phyloP scores from a whole-genome alignment of 169 alveolate genomes.

The Eimeria sp. region DNA sequence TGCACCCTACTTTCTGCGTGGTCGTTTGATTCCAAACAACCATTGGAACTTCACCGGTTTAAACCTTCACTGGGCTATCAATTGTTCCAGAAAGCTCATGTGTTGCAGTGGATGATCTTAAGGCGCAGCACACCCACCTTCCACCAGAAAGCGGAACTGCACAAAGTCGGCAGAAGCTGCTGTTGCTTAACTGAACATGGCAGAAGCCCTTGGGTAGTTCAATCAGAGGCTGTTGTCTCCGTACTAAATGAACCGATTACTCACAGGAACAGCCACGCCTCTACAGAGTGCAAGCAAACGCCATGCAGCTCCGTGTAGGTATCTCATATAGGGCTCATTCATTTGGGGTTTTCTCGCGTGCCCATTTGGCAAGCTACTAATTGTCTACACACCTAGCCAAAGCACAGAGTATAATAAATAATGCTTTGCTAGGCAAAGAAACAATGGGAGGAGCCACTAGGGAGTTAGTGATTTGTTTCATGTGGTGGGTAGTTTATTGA shows the following conservation, averaged over 20 bases:
- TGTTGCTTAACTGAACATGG: background rate
- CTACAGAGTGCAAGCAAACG: background rate
- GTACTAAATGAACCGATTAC: background rate
- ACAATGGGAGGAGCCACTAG: background rate
- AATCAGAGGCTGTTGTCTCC: background rate
- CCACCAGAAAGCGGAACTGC: background rate
- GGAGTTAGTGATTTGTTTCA: background rate
- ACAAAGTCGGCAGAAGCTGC: background rate
- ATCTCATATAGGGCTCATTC: no score
- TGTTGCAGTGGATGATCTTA: background rate
- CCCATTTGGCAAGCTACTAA: background rate
- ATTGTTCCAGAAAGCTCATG: background rate
- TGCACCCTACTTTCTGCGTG: background rate
- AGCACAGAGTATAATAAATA: background rate
- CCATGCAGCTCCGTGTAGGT: background rate
- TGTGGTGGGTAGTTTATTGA: background rate
- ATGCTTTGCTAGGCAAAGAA: background rate
- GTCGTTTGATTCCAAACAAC: background rate
- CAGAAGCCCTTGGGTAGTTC: background rate
- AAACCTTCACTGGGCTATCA: background rate
- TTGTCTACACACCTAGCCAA: background rate
- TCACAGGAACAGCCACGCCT: background rate
- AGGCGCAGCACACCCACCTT: background rate
- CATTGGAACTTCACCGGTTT: background rate
- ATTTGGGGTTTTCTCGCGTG: background rate